A percentile compares a stretch with the other conserved stretches of the same genome.
Evolutionary conservation across 2,329 filamentous ascomycete genomes (phyloP).

Genomic region (Beauveria varroae): DNA sequence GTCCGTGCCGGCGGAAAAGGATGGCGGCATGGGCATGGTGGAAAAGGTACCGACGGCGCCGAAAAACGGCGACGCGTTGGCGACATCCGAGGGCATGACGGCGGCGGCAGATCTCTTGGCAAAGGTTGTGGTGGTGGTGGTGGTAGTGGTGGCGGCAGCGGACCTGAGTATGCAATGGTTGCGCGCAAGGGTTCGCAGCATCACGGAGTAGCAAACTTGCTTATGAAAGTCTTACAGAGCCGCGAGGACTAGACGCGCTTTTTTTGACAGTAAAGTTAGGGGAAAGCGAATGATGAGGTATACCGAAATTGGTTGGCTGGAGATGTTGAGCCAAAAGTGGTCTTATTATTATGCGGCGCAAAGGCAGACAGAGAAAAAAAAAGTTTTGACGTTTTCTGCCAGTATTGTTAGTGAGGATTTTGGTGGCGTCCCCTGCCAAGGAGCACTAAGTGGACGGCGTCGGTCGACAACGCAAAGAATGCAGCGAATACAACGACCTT

Average conservation of each 20-base stretch:
- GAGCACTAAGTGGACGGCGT: slow-evolving; percentile 1
- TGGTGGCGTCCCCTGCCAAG: slow-evolving; percentile 7
- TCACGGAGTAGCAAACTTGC: not conserved
- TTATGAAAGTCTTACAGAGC: not conserved
- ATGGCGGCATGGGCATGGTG: slow-evolving; percentile 22
- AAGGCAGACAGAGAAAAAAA: not conserved
- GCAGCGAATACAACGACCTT: not conserved
- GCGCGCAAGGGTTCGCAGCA: not conserved
- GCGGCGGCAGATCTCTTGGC: not conserved
- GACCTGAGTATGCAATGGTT: not conserved
- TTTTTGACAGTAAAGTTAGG: not conserved
- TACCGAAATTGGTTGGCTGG: not conserved
- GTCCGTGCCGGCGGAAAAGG: slow-evolving; percentile 41
- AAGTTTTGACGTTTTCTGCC: not conserved
- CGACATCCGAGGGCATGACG: slow-evolving; percentile 8
- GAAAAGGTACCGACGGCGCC: slow-evolving; percentile 10
- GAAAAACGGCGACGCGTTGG: slow-evolving; percentile 4
- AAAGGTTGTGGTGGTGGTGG: not conserved
- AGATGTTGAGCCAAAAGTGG: not conserved
- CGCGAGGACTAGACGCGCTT: not conserved
- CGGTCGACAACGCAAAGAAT: not conserved
- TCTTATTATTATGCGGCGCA: not conserved
- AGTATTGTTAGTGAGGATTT: not conserved
- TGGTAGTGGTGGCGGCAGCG: not conserved
- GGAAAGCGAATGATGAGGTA: not conserved